Evolutionary conservation across 345 rosid species (phyloP), one percentile per base, ranked within the genome.

Genomic region (Eucalyptus curtisii): DNA sequence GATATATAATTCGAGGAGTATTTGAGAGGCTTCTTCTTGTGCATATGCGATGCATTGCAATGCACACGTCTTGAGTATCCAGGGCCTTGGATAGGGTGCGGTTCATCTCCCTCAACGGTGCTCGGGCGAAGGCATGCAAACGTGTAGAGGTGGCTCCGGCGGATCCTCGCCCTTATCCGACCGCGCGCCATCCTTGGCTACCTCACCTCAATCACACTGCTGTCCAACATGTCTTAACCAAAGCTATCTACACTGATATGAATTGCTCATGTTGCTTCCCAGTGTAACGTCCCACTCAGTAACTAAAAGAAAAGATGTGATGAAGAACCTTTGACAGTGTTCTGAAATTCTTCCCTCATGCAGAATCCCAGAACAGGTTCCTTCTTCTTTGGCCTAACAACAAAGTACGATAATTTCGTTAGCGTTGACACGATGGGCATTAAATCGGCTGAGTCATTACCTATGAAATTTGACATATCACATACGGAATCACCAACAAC

Each of bases 1-100:
- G 98, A 95, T 91, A 97, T 96, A 86, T 93, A 94, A 92, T 98
- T 98, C n/a, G 95, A 92, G 89, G 98, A 89, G 55, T 98, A 97
- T 80, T 94, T 95, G 49, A 95, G 89, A 37, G 98, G 98, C 91
- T 93, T 95, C 90, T 90, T 94, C 93, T 89, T 89, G 91, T 96
- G 99, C 94, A 94, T 88, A 80, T 88, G 90, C 88, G 99, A 96
- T 89, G 95, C 95, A 53, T 98, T 98, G 92, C 99, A 98, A 87
- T 96, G 90, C 86, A 98, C 98, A 40, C 94, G 91, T 89, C 99
- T 90, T 3, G 98, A 91, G 91, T 89, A 95, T 11, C 97, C 97
- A 3, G 97, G 96, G 47, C 99, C 97, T 49, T 91, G 94, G 84
- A 95, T 55, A 44, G 94, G 71, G 89, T 93, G 96, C 19, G 96